A percentile compares a stretch with the other conserved stretches of the same genome.
These are phyloP conservation scores for Casuarina glauca DNA, from an alignment of 306 rosid species.

Conservation along the genomic window DNA sequence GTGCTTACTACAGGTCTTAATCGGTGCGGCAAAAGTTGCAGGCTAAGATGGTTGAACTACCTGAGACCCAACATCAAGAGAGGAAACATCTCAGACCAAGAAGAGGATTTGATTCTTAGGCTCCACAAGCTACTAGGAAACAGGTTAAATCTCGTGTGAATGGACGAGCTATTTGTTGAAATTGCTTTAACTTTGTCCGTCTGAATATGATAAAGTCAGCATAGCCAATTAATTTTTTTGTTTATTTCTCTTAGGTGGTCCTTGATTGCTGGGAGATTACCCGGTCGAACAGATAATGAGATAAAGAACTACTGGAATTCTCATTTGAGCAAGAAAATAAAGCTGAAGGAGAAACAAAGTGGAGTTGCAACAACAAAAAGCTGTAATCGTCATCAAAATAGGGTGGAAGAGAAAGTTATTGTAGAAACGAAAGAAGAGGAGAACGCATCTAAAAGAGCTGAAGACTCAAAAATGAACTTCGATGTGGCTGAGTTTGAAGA, in stretches of 20 bases:
- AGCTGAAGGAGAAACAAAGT: constrained; percentile 32
- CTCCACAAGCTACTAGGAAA: constrained; percentile 72
- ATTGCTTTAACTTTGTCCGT: neutral
- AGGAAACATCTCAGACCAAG: constrained; percentile 70
- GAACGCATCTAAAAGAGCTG: constrained; percentile 27
- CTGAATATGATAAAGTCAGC: neutral
- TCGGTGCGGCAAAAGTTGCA: constrained; percentile 66
- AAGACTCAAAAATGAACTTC: constrained; percentile 27
- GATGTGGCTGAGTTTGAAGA: constrained; percentile 43
- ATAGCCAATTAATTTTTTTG: neutral
- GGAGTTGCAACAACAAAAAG: constrained; percentile 15
- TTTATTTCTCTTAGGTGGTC: constrained; percentile 52
- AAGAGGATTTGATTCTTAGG: constrained; percentile 64
- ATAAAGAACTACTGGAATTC: constrained; percentile 75
- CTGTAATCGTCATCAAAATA: neutral
- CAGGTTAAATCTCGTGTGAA: constrained; percentile 31
- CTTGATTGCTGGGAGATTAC: constrained; percentile 67
- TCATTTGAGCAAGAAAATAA: constrained; percentile 65
- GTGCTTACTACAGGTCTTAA: constrained; percentile 42
- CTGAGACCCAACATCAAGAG: constrained; percentile 70
- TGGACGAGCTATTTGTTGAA: neutral
- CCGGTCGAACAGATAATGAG: constrained; percentile 74
- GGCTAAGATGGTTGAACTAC: constrained; percentile 69
- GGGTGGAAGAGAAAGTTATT: constrained; percentile 14
- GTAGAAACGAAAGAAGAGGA: constrained; percentile 28